phyloP scores from a whole-genome alignment of 495 filamentous ascomycete species.

The Echria macrotheca region DNA sequence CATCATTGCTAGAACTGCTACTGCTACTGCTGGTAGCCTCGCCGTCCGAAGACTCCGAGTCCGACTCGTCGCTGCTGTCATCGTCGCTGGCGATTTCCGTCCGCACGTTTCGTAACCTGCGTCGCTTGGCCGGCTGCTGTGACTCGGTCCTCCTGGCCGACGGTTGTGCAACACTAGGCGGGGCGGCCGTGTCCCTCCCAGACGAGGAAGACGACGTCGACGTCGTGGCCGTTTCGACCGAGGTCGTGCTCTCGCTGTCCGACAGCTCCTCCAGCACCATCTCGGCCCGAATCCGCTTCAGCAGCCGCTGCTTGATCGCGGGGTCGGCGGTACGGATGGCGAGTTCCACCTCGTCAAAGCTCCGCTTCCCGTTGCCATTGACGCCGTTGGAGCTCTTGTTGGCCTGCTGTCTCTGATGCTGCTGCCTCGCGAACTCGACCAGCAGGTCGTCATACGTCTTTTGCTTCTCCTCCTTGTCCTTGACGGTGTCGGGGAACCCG shows the following conservation, averaged over 20 bases:
- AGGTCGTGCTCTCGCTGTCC: conserved; percentile 31
- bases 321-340: conserved; percentile 39
- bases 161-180: conserved; percentile 12
- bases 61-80: conserved; percentile 20
- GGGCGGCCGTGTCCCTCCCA: conserved; percentile 3
- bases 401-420: conserved; percentile 18
- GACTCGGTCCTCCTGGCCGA: conserved; percentile 39
- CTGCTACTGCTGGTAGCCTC: conserved; percentile 17
- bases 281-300: conserved; percentile 48
- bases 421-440: conserved; percentile 31
- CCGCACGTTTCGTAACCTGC: conserved; percentile 49
- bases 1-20: conserved; percentile 22
- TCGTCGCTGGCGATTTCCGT: conserved; percentile 34
- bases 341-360: conserved; percentile 43
- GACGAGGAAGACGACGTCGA: conserved; percentile 23
- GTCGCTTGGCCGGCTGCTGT: conserved; percentile 44
- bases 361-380: conserved; percentile 30
- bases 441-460: conserved; percentile 54
- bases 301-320: conserved; percentile 39
- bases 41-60: conserved; percentile 32
- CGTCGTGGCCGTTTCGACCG: conserved; percentile 22
- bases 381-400: conserved; percentile 12
- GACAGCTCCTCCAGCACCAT: conserved; percentile 41
- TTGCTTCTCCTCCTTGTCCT: conserved; percentile 41
- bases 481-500: conserved; percentile 34